These are phyloP conservation scores for Sugiyamaella chiloensis DNA, from an alignment of 805 yeast genomes.

Conservation along the genomic window DNA sequence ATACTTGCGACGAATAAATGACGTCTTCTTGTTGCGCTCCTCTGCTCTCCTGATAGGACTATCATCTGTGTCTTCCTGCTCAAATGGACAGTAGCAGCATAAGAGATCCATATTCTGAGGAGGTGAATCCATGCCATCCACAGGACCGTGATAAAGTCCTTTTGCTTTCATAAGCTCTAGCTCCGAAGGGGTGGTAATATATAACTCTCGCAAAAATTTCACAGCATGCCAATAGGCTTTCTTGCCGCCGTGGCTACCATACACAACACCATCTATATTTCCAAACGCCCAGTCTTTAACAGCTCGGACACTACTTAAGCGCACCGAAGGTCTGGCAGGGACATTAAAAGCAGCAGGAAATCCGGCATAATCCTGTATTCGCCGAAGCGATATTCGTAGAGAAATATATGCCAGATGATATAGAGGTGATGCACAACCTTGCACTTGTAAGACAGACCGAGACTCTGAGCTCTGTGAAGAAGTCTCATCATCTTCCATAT, in stretches of 20 bases:
- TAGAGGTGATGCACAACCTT: conserved; percentile 59
- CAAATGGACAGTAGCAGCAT: conserved; percentile 20
- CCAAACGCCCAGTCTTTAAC: conserved; percentile 37
- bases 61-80: conserved; percentile 17
- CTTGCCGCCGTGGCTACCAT: conserved; percentile 46
- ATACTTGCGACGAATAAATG: conserved; percentile 19
- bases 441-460: conserved; percentile 8
- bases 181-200: conserved; percentile 49
- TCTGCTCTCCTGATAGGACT: not conserved
- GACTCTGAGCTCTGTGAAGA: conserved; percentile 3
- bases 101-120: conserved; percentile 15
- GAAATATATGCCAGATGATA: conserved; percentile 72
- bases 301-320: conserved; percentile 46
- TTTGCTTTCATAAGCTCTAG: conserved; percentile 26
- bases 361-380: conserved; percentile 74
- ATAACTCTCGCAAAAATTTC: conserved; percentile 58
- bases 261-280: conserved; percentile 37
- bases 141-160: conserved; percentile 1
- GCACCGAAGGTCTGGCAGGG: conserved; percentile 49
- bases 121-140: conserved; percentile 17
- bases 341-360: conserved; percentile 79
- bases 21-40: conserved; percentile 13
- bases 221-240: conserved; percentile 59
- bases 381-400: conserved; percentile 70
- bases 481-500: not conserved